These are phyloP conservation scores for Candida vartiovaarae DNA, from an alignment of 805 yeast genomes.

Conservation along the genomic window DNA sequence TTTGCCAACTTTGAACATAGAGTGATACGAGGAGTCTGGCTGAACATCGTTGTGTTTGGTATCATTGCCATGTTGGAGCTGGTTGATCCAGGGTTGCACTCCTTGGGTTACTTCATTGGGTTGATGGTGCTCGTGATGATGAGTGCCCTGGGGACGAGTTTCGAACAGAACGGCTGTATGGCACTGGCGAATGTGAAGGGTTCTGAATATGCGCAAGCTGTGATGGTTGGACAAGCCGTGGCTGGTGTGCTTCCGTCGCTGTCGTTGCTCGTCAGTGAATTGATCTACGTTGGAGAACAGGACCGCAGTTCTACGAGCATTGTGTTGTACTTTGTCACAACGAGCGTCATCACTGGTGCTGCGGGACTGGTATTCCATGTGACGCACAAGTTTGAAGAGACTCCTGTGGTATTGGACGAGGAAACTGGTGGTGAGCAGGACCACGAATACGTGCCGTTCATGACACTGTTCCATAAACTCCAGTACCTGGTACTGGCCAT, in stretches of 20 bases:
- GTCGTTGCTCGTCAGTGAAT: slow-evolving; percentile 50
- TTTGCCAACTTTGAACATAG: slow-evolving; percentile 49
- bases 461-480: slow-evolving; percentile 53
- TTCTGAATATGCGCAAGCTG: slow-evolving; percentile 74
- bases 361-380: slow-evolving; percentile 36
- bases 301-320: slow-evolving; percentile 17
- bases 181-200: slow-evolving; percentile 79
- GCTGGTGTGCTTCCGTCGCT: slow-evolving; percentile 90
- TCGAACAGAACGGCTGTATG: slow-evolving; percentile 86
- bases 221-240: slow-evolving; percentile 91
- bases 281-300: slow-evolving; percentile 23
- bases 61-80: slow-evolving; percentile 20
- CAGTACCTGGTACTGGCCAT: slow-evolving; percentile 61
- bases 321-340: slow-evolving; percentile 41
- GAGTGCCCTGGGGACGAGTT: slow-evolving; percentile 70
- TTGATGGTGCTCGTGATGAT: slow-evolving; percentile 57
- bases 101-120: slow-evolving; percentile 31
- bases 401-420: neutral
- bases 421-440: neutral
- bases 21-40: slow-evolving; percentile 49
- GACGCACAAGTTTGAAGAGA: slow-evolving; percentile 22
- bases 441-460: slow-evolving; percentile 47
- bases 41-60: slow-evolving; percentile 52
- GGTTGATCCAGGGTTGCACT: slow-evolving; percentile 15
- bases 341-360: slow-evolving; percentile 38